Base-by-base conservation (phyloP, 2,329 filamentous ascomycete species). In the Talaromyces sp. region DNA sequence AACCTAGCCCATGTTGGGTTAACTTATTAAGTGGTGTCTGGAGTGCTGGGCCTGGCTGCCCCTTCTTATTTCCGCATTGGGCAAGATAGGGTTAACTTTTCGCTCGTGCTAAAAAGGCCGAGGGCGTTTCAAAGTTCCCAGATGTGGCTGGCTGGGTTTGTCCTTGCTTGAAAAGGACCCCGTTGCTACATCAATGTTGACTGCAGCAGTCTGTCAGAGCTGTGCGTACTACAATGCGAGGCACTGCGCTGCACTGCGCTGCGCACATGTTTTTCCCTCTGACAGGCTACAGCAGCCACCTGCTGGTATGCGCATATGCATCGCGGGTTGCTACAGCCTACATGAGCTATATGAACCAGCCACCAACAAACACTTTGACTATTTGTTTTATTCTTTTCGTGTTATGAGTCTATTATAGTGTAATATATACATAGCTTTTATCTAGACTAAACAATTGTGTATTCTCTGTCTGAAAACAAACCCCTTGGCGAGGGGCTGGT, bases 211-310 rank as follows among this genome's bases (percentile, higher is more conserved):
- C 28, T 8, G 28, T 30, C 28, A 30, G 27, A 27, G 6, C 27
- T 47, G 7, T 22, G 7, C 3, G 17, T 47, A n/a, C 15, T 47
- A 17, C 3, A 11, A 47, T 47, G 44, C 44, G 44, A 47, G 44
- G 44, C 44, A 25, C 44, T 47, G 49, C 49, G 30, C 6, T 49
- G 44, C 44, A 19, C 49, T 52, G 49, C 25, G 7, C 49, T 52
- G 56, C 42, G 56, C 56, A 62, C 60, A 62, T 59, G 57, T 52
- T 58, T 30, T 13, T 39, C 17, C 7, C 28, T 19, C 36, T 56
- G 60, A 58, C 49, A 22, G 22, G 22, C 22, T 22, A 22, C 22
- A 61, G 60, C 49, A 61, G 60, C 60, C 60, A 61, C 60, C 39
- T 47, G 55, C 57, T 33, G 60, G 60, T 56, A 58, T 59, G 60